Conservation (phyloP, 2,329 filamentous ascomycete genomes). For the Ophiocordyceps camponoti-saundersi region DNA sequence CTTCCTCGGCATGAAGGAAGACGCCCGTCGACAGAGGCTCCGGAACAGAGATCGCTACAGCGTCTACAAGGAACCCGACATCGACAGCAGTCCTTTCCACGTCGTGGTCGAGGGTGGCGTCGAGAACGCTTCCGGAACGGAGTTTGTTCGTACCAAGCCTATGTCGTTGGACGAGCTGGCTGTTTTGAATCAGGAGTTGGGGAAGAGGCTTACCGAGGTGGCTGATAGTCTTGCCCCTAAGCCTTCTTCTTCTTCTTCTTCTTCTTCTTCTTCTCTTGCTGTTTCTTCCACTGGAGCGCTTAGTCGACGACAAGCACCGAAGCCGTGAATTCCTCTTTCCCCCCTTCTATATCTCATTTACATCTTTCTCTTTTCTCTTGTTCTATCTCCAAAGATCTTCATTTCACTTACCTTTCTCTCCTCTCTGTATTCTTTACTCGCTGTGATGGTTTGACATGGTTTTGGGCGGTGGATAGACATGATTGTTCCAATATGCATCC, state of each 20-base stretch:
- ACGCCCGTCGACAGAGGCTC: background rate
- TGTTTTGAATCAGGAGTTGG: constrained; percentile 1
- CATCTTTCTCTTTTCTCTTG: background rate
- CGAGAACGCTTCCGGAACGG: background rate
- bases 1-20: background rate
- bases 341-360: background rate
- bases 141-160: constrained; percentile 1
- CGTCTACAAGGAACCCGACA: background rate
- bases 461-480: too few species aligned
- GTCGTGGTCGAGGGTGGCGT: background rate
- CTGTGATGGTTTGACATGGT: too few species aligned
- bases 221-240: background rate
- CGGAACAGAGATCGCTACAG: background rate
- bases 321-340: background rate
- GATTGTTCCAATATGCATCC: too few species aligned
- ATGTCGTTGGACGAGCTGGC: constrained; percentile 1
- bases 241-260: background rate
- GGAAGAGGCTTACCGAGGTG: background rate
- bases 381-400: background rate
- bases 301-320: background rate
- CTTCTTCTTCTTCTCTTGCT: background rate
- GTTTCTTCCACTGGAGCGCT: background rate
- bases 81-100: constrained; percentile 1
- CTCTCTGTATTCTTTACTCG: background rate
- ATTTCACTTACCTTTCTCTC: background rate